Evolutionary conservation across 441 rosid genomes (phyloP), one percentile per base, ranked within the genome.

Genomic region (Omphalea diandra): DNA sequence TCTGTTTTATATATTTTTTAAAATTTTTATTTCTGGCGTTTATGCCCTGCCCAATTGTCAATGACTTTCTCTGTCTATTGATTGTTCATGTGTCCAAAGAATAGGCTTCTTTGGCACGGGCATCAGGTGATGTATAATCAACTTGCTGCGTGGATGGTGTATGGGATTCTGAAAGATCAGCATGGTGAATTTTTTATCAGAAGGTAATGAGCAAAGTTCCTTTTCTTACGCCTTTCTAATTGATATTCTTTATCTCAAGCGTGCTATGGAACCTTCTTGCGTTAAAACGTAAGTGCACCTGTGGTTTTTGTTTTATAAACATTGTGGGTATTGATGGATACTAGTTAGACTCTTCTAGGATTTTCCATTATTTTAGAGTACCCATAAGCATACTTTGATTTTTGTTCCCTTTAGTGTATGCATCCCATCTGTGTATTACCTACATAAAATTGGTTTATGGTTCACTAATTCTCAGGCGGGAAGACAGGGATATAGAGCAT

Each of bases 51-150:
- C n/a, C n/a, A n/a, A 22, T 26, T 54, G 38, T 26, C 65, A n/a
- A 24, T 57, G 49, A 72, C 35, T 49, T 60, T 29, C 10, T 26
- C 12, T 6, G 14, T n/a, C 33, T 53, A 3, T 31, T 67, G 35
- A 33, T 65, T 27, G 6, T 52, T 62, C 24, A 43, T 53, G 31
- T 36, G 52, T 64, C 67, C 75, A 53, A 70, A 73, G 64, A 57
- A 68, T 78, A 94, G 98, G 88, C 98, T 94, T 82, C 94, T 90
- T 80, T 94, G 99, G 99, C 96, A 94, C 63, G 97, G 96, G 69
- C 97, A 91, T 79, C 97, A 90, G 75, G 94, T 94, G 68, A 78
- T 94, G 90, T 91, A 90, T 79, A 91, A 88, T 80, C 98, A 91
- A 74, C 97, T 94, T 68, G 97, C 97, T 0, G 84, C 97, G 63